Evolutionary conservation across 1,284 basidiomycete species (phyloP).

Genomic region (Tremellales sp.): DNA sequence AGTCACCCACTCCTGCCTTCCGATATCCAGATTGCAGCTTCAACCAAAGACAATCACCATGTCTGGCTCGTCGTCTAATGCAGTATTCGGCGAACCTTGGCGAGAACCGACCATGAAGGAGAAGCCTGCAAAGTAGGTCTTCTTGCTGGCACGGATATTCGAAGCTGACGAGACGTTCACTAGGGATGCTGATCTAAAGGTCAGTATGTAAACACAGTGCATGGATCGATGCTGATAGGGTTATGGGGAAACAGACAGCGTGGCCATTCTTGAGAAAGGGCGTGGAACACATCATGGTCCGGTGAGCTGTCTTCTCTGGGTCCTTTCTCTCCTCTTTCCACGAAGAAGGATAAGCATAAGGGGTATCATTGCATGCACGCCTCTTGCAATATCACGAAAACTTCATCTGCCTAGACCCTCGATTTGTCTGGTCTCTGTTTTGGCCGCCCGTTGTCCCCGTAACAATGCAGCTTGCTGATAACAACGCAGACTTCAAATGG

Average conservation of each 20-base stretch:
- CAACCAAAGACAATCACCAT: no score
- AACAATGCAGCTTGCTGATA: background rate
- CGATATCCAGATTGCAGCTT: no score
- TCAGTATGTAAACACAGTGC: constrained; percentile 48
- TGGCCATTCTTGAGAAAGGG: constrained; percentile 86
- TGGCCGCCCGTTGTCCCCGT: background rate
- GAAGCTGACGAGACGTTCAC: constrained; percentile 8
- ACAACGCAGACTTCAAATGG: constrained; percentile 62
- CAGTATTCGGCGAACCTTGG: no score
- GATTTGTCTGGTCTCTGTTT: background rate
- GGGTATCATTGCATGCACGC: background rate
- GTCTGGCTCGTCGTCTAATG: no score
- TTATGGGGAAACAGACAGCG: constrained; percentile 60
- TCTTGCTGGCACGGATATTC: no score
- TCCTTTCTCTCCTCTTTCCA: background rate
- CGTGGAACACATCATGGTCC: constrained; percentile 89
- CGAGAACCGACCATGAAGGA: no score
- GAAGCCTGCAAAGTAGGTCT: constrained; percentile 41
- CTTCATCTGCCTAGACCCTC: background rate
- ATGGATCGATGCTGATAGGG: constrained; percentile 41
- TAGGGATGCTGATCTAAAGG: constrained; percentile 34
- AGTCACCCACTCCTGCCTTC: no score
- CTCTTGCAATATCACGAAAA: background rate
- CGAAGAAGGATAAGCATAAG: background rate
- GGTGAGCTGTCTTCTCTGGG: constrained; percentile 30